Evolutionary conservation across 2,329 filamentous ascomycete species (phyloP).

Genomic region (Ceratocystis destructans): DNA sequence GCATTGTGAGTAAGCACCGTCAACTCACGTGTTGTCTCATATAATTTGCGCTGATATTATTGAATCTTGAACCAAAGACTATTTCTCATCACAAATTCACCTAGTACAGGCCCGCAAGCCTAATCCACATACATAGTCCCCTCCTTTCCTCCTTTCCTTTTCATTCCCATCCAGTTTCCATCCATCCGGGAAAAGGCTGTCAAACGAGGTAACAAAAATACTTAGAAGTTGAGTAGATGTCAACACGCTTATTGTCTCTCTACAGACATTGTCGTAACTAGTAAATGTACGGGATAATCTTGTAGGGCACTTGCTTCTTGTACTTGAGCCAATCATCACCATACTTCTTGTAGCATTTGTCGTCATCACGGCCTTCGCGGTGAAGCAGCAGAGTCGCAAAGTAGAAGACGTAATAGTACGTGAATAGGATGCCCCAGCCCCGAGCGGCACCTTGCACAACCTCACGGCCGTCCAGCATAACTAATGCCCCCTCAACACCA

Average conservation of each 20-base stretch:
- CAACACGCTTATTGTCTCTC: neutral
- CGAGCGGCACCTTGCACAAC: conserved; percentile 58
- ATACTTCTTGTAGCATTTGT: conserved; percentile 84
- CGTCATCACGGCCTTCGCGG: conserved; percentile 74
- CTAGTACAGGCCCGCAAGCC: neutral
- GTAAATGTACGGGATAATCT: conserved; percentile 77
- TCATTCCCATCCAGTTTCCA: neutral
- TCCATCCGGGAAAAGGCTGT: neutral
- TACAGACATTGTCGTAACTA: conserved; percentile 28
- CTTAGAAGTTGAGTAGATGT: neutral
- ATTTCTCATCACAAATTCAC: neutral
- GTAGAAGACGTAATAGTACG: conserved; percentile 90
- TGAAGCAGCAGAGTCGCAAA: conserved; percentile 79
- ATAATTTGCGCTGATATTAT: neutral
- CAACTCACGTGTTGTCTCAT: neutral
- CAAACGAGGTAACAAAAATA: neutral
- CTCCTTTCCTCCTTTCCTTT: neutral
- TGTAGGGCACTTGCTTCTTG: conserved; percentile 64
- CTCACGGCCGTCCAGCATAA: conserved; percentile 46
- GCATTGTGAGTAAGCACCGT: neutral
- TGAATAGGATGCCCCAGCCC: conserved; percentile 76
- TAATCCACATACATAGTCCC: too few relatives aligned
- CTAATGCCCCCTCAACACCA: conserved; percentile 37
- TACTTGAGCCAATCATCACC: conserved; percentile 86
- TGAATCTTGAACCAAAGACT: neutral